Evolutionary conservation across 345 rosid species (phyloP).

Genomic region (Lepidium didymum): DNA sequence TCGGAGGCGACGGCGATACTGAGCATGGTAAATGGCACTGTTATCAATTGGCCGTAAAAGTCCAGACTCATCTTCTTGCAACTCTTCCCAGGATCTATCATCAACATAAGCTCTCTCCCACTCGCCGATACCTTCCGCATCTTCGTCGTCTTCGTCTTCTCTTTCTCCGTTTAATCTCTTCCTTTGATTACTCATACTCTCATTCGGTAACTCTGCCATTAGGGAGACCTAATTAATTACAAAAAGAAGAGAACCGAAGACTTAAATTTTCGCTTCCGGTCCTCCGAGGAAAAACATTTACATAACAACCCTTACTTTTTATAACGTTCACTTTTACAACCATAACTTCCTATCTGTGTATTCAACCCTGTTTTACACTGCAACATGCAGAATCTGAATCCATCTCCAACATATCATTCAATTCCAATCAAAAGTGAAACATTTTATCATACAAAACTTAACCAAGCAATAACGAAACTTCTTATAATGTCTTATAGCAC

Average conservation of each 20-base stretch:
- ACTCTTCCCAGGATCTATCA: slow-evolving; percentile 80
- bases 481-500: background rate
- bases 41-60: slow-evolving; percentile 66
- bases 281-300: background rate
- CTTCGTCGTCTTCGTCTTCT: slow-evolving; percentile 70
- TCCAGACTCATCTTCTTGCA: slow-evolving; percentile 93
- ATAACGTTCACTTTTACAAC: background rate
- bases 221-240: background rate
- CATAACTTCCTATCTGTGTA: background rate
- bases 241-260: background rate
- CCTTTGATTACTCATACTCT: slow-evolving; percentile 41
- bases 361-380: background rate
- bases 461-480: background rate
- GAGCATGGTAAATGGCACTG: slow-evolving; percentile 60
- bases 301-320: background rate
- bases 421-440: background rate
- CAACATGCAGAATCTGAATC: background rate
- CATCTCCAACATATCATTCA: background rate
- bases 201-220: background rate
- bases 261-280: background rate
- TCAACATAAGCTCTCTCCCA: slow-evolving; percentile 79
- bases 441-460: background rate
- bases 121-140: slow-evolving; percentile 49
- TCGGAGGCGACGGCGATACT: slow-evolving; percentile 64
- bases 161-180: slow-evolving; percentile 35